Evolutionary conservation across 352 stramenopile species (phyloP), one percentile per base, ranked within the genome.

Genomic region (Thalassiosira mediterranea): DNA sequence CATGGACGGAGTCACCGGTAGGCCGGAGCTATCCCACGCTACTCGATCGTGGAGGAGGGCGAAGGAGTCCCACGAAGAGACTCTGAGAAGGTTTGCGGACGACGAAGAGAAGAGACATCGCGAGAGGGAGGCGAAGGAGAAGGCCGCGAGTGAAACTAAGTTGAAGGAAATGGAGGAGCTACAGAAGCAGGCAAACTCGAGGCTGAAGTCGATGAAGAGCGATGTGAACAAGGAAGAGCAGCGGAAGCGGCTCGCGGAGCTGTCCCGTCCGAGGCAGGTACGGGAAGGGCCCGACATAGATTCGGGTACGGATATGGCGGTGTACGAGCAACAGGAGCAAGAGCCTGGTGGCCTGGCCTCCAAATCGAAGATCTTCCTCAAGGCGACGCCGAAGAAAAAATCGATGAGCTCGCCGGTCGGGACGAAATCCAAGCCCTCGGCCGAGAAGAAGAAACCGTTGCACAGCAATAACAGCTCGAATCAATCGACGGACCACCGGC

Each of bases 361-460:
- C 10, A 51, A 59, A 38, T 59, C 49, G 15, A 40, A 59, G 25
- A 59, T 59, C 49, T 59, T 59, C 23, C 26, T 59, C 49, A 15
- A 13, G 42, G 19, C 42, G 42, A 23, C 49, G 11, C 31, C 49
- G 38, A 32, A 59, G 31, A 4, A 59, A 59, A 59, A 59, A 21
- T 37, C 49, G 49, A 78, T 94, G 94, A 57, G 91, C 84, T 15
- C 95, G 71, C 70, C 94, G 88, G 17, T 42, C 34, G 93, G 77
- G 78, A 93, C 91, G 71, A 95, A 94, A 44, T 87, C 81, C 78
- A 93, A 93, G 38, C 91, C 77, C 65, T 93, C 83, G 40, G 87
- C 90, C 19, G 73, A 62, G 64, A 90, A 95, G 56, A 91, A 93
- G 19, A 81, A 70, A 11, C 90, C 92, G 46, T 94, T 89, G 31